These are phyloP conservation scores for Dianthus caryophyllus DNA, from an alignment of 148 eudicot genomes.

Conservation along the genomic window DNA sequence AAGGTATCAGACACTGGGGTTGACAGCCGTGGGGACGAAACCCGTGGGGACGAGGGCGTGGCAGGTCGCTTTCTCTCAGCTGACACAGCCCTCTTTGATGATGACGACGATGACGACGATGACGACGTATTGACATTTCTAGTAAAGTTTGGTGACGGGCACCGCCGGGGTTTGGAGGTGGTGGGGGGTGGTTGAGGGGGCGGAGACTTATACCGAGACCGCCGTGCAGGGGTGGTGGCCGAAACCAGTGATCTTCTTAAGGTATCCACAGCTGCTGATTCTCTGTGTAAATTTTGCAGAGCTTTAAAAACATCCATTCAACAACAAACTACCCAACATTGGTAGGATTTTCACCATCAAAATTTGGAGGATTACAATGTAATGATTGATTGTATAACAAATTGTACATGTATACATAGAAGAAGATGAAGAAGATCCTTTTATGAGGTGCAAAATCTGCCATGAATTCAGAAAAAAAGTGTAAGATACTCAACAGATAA, in stretches of 20 bases:
- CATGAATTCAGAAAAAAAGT: slow-evolving; percentile 32
- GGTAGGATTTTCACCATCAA: slow-evolving; percentile 30
- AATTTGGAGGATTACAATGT: background rate
- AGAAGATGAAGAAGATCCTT: slow-evolving; percentile 27
- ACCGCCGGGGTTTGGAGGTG: slow-evolving; percentile 38
- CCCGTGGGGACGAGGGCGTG: slow-evolving; percentile 55
- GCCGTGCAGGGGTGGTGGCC: slow-evolving; percentile 36
- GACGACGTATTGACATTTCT: slow-evolving; percentile 42
- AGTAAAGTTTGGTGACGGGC: slow-evolving; percentile 54
- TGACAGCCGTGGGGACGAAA: slow-evolving; percentile 41
- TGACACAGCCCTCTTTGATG: slow-evolving; percentile 69
- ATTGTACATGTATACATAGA: too few species aligned
- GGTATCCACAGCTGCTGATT: slow-evolving; percentile 48
- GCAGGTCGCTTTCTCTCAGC: slow-evolving; percentile 76
- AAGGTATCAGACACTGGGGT: slow-evolving; percentile 69
- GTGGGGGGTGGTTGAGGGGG: slow-evolving; percentile 56
- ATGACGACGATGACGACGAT: slow-evolving; percentile 15
- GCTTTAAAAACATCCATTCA: slow-evolving; percentile 83
- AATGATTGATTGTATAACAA: too few species aligned
- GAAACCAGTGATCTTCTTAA: slow-evolving; percentile 42
- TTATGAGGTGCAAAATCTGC: slow-evolving; percentile 64
- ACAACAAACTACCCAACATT: slow-evolving; percentile 46
- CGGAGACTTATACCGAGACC: slow-evolving; percentile 61
- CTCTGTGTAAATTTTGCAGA: slow-evolving; percentile 42
- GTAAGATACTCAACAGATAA: slow-evolving; percentile 35